Evolutionary conservation across 2,329 filamentous ascomycete species (phyloP).

Genomic region (Penicillium sp.): DNA sequence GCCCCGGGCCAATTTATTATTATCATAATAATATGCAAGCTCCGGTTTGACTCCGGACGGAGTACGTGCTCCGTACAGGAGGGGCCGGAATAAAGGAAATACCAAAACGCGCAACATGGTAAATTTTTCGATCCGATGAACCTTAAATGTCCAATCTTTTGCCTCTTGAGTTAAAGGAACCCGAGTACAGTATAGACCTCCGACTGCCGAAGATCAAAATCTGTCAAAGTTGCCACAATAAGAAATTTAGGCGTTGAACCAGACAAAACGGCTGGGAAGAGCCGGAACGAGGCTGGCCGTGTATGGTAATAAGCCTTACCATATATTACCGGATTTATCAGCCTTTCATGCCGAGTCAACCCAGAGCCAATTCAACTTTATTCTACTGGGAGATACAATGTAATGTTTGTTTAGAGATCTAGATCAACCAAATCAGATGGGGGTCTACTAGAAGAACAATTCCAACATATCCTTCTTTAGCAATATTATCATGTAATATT

Average conservation of each 20-base stretch:
- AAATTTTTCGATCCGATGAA: background rate
- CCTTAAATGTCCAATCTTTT: background rate
- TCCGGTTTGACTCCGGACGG: background rate
- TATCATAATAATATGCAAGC: background rate
- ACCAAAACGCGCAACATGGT: background rate
- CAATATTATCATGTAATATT: too few relatives aligned
- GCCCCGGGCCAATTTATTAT: background rate
- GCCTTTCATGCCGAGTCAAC: slow-evolving; percentile 4
- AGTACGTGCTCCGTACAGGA: background rate
- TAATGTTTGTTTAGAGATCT: background rate
- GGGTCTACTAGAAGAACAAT: background rate
- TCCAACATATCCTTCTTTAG: background rate
- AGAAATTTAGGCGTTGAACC: slow-evolving; percentile 22
- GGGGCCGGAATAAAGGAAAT: background rate
- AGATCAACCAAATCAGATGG: background rate
- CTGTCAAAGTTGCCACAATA: slow-evolving; percentile 17
- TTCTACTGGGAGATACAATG: background rate
- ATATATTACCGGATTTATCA: slow-evolving; percentile 17
- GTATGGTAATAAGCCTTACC: slow-evolving; percentile 3
- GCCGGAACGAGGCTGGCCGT: slow-evolving; percentile 11
- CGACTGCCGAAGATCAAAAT: slow-evolving; percentile 7
- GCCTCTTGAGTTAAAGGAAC: background rate
- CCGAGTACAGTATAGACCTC: background rate
- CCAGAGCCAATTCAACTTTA: background rate
- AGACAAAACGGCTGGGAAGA: slow-evolving; percentile 4